These are phyloP conservation scores for Colletotrichum lindemuthianum DNA, from an alignment of 2,329 filamentous ascomycete species.

Conservation along the genomic window DNA sequence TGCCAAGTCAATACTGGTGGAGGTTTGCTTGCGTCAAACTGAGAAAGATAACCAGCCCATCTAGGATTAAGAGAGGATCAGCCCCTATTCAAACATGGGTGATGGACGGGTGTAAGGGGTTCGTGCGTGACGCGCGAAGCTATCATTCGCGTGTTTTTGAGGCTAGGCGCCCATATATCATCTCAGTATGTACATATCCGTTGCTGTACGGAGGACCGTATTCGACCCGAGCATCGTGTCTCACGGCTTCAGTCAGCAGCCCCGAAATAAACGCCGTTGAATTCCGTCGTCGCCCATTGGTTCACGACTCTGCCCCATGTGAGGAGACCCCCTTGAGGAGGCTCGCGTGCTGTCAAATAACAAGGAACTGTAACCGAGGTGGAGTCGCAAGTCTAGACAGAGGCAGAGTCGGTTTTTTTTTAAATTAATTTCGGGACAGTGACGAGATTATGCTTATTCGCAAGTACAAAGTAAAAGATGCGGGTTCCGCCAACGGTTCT, in stretches of 20 bases:
- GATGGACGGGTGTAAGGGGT: not conserved
- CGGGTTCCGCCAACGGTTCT: not conserved
- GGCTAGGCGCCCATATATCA: too few species aligned
- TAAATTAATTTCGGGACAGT: constrained; percentile 1
- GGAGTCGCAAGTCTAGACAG: not conserved
- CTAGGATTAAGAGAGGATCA: not conserved
- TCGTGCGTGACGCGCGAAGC: not conserved
- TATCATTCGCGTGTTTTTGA: too few species aligned
- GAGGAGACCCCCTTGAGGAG: not conserved
- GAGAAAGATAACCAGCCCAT: not conserved
- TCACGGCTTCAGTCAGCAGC: too few species aligned
- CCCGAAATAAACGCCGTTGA: not conserved
- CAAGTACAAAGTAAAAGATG: constrained; percentile 5
- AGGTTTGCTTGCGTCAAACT: constrained; percentile 12
- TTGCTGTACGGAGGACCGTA: too few species aligned
- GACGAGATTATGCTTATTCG: constrained; percentile 19
- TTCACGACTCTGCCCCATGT: not conserved
- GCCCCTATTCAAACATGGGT: not conserved
- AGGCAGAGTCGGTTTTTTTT: not conserved
- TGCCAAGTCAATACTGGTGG: constrained; percentile 8
- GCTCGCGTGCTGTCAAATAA: too few species aligned
- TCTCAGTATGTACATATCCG: too few species aligned
- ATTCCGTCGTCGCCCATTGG: not conserved
- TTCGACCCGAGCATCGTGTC: too few species aligned
- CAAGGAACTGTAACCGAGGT: too few species aligned